Conservation (phyloP, 257 asterid species). For the Osmanthus fragrans region DNA sequence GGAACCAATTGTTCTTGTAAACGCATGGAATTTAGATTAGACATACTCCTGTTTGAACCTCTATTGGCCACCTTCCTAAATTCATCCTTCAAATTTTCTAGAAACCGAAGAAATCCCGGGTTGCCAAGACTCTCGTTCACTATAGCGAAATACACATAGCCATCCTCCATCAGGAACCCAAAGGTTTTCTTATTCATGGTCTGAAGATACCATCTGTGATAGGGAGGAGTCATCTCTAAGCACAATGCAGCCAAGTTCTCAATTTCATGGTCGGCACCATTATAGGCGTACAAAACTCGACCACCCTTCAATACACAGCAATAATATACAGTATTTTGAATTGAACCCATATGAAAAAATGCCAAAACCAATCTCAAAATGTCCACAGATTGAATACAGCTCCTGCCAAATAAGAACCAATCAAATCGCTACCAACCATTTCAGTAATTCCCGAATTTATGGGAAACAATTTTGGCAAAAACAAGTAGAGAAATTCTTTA, state of each 20-base stretch:
- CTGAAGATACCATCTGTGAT: slow-evolving; percentile 71
- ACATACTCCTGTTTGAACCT: slow-evolving; percentile 36
- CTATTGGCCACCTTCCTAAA: slow-evolving; percentile 39
- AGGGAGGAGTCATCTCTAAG: slow-evolving; percentile 67
- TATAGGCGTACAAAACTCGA: slow-evolving; percentile 44
- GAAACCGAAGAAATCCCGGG: slow-evolving; percentile 41
- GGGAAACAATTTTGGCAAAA: slow-evolving; percentile 19
- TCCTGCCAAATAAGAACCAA: neutral
- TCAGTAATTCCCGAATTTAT: slow-evolving; percentile 1
- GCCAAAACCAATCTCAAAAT: slow-evolving; percentile 1
- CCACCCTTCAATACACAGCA: slow-evolving; percentile 71
- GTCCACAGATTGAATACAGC: neutral
- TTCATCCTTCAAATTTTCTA: slow-evolving; percentile 56
- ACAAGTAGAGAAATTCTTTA: slow-evolving; percentile 20
- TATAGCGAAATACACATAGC: slow-evolving; percentile 56
- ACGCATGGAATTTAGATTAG: slow-evolving; percentile 37
- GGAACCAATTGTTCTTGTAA: slow-evolving; percentile 57
- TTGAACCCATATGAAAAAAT: slow-evolving; percentile 33
- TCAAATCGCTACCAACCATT: neutral
- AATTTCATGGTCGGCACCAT: slow-evolving; percentile 46
- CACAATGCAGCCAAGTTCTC: slow-evolving; percentile 63
- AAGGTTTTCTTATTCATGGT: slow-evolving; percentile 48
- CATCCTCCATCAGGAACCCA: slow-evolving; percentile 60
- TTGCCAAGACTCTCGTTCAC: slow-evolving; percentile 48
- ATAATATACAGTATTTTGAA: slow-evolving; percentile 41